Evolutionary conservation across 441 rosid species (phyloP).

Genomic region (Rhodomyrtus psidioides): DNA sequence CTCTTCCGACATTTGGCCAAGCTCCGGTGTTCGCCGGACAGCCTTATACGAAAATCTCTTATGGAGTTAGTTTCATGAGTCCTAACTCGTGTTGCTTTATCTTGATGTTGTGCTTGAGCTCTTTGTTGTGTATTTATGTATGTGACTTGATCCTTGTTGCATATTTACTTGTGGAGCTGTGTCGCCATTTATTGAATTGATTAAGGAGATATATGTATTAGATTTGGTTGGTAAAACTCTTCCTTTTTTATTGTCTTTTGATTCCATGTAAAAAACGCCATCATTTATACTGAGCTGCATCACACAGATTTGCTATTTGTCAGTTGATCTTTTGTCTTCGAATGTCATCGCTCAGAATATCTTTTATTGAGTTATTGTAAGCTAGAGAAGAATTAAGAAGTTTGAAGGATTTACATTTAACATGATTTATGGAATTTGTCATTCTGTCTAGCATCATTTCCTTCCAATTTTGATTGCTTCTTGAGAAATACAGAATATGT

Average conservation of each 20-base stretch:
- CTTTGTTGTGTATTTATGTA: background rate
- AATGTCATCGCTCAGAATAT: background rate
- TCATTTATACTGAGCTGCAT: background rate
- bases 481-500: background rate
- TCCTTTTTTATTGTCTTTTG: background rate
- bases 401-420: background rate
- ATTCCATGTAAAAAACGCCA: background rate
- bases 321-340: background rate
- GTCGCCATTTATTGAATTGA: background rate
- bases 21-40: background rate
- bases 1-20: background rate
- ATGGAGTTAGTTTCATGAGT: background rate
- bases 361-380: background rate
- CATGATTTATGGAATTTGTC: background rate
- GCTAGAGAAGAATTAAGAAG: background rate
- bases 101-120: background rate
- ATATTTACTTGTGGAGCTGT: background rate
- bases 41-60: background rate
- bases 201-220: background rate
- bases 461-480: background rate
- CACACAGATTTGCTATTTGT: background rate
- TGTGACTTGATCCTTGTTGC: background rate
- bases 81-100: background rate
- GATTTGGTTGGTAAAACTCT: background rate
- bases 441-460: background rate